Conservation (phyloP, 768 basidiomycete genomes). For the Boletus reticuloceps region DNA sequence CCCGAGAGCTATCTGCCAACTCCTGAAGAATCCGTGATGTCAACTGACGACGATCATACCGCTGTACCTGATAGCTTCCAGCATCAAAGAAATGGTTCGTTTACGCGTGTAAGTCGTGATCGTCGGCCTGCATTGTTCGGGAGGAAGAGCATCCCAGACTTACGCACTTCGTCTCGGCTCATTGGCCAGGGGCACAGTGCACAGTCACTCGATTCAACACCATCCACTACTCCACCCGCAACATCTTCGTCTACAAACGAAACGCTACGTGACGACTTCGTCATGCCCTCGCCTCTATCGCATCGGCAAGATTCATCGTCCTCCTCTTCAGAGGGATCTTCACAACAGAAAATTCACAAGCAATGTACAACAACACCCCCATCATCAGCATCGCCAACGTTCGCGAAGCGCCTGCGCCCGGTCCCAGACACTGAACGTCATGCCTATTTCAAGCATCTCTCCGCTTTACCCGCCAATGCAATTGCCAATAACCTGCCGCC, state of each 20-base stretch:
- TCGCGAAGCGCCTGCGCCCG: slow-evolving; percentile 34
- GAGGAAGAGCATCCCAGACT: slow-evolving; percentile 88
- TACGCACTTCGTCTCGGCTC: slow-evolving; percentile 51
- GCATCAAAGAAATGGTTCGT: slow-evolving; percentile 53
- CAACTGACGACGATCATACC: slow-evolving; percentile 43
- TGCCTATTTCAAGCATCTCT: slow-evolving; percentile 93
- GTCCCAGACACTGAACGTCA: slow-evolving; percentile 75
- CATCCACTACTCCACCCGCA: slow-evolving; percentile 5
- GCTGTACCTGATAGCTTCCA: slow-evolving; percentile 26
- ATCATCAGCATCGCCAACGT: slow-evolving; percentile 39
- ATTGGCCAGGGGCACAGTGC: slow-evolving; percentile 27
- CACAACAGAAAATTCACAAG: slow-evolving; percentile 22
- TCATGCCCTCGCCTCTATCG: slow-evolving; percentile 39
- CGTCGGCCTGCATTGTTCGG: slow-evolving; percentile 40
- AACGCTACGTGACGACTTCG: slow-evolving; percentile 27
- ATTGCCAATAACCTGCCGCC: slow-evolving; percentile 67
- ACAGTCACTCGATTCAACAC: slow-evolving; percentile 26
- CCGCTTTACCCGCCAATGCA: slow-evolving; percentile 62
- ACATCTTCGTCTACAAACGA: slow-evolving; percentile 13
- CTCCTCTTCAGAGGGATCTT: slow-evolving; percentile 33
- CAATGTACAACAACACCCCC: slow-evolving; percentile 30
- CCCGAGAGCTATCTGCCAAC: slow-evolving; percentile 56
- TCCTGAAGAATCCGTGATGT: slow-evolving; percentile 53
- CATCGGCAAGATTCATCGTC: slow-evolving; percentile 47
- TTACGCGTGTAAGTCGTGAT: slow-evolving; percentile 39